phyloP scores from a whole-genome alignment of 768 basidiomycete genomes.

The Tubosaeta sp. region DNA sequence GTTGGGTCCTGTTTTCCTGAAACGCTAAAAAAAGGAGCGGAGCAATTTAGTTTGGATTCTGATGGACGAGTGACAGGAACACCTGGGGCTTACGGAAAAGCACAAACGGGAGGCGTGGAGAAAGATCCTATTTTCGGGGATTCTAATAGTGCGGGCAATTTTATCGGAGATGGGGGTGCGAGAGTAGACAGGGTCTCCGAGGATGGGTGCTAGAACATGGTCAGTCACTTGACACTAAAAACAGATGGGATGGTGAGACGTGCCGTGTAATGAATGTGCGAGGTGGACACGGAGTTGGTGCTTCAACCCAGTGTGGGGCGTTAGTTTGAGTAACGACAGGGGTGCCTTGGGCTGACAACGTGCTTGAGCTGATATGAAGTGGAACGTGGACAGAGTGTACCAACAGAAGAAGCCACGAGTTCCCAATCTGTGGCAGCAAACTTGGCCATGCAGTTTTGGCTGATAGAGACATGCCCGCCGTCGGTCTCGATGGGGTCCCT shows the following conservation, averaged over 20 bases:
- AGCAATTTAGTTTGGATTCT: neutral
- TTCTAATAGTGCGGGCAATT: slow-evolving; percentile 20
- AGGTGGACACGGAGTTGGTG: slow-evolving; percentile 70
- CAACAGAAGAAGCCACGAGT: slow-evolving; percentile 53
- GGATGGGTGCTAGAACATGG: slow-evolving; percentile 50
- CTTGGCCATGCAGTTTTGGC: slow-evolving; percentile 28
- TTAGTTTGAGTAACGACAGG: slow-evolving; percentile 53
- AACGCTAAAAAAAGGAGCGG: slow-evolving; percentile 37
- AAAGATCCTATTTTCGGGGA: slow-evolving; percentile 50
- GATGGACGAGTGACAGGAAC: neutral
- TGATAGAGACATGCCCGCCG: slow-evolving; percentile 40
- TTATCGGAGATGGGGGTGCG: slow-evolving; percentile 32
- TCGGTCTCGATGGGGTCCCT: slow-evolving; percentile 37
- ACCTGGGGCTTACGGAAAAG: slow-evolving; percentile 42
- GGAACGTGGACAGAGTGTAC: slow-evolving; percentile 22
- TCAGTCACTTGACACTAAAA: slow-evolving; percentile 8
- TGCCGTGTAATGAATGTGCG: slow-evolving; percentile 48
- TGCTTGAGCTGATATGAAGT: slow-evolving; percentile 26
- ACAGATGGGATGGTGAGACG: slow-evolving; percentile 7
- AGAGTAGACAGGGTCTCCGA: slow-evolving; percentile 58
- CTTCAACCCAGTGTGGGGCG: slow-evolving; percentile 59
- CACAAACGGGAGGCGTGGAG: slow-evolving; percentile 58
- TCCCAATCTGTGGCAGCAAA: slow-evolving; percentile 50
- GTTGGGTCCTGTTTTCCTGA: slow-evolving; percentile 37
- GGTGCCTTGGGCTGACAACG: slow-evolving; percentile 37